phyloP scores from a whole-genome alignment of 805 yeast species.

The Tetrapisispora phaffii region DNA sequence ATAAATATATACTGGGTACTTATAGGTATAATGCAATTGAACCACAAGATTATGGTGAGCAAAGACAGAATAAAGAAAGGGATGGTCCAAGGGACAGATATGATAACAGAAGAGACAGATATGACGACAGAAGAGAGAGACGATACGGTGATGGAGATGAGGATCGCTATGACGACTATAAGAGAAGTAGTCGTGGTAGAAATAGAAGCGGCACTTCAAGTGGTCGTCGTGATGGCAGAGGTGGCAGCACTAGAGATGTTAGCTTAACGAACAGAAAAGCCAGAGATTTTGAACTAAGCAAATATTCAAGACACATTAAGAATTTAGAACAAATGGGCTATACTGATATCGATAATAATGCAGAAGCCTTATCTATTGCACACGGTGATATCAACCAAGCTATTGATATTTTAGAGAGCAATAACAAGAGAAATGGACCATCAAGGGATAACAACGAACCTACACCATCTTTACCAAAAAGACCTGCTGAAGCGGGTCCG shows the following conservation, averaged over 20 bases:
- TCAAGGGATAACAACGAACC: not conserved
- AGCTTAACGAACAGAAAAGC: conserved; percentile 41
- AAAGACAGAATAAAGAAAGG: conserved; percentile 1
- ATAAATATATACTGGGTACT: conserved; percentile 58
- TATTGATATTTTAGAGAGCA: conserved; percentile 42
- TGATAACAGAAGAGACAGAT: not conserved
- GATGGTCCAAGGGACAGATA: conserved; percentile 1
- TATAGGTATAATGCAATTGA: conserved; percentile 32
- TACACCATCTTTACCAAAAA: conserved; percentile 32
- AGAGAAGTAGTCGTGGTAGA: not conserved
- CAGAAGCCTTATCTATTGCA: conserved; percentile 53
- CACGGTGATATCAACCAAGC: conserved; percentile 55
- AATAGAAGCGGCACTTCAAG: not conserved
- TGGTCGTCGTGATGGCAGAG: not conserved
- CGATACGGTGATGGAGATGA: not conserved
- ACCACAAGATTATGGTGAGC: conserved; percentile 23
- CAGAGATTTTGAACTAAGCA: conserved; percentile 42
- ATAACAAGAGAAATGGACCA: conserved; percentile 21
- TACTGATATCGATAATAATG: conserved; percentile 42
- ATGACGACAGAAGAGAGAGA: conserved; percentile 1
- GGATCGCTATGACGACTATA: not conserved
- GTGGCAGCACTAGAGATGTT: not conserved
- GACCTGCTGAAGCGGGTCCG: conserved; percentile 29
- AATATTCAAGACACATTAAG: conserved; percentile 41
- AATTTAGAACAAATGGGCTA: conserved; percentile 48